Base-by-base conservation (phyloP, 1,284 basidiomycete genomes). In the Fomitopsis pinicola region DNA sequence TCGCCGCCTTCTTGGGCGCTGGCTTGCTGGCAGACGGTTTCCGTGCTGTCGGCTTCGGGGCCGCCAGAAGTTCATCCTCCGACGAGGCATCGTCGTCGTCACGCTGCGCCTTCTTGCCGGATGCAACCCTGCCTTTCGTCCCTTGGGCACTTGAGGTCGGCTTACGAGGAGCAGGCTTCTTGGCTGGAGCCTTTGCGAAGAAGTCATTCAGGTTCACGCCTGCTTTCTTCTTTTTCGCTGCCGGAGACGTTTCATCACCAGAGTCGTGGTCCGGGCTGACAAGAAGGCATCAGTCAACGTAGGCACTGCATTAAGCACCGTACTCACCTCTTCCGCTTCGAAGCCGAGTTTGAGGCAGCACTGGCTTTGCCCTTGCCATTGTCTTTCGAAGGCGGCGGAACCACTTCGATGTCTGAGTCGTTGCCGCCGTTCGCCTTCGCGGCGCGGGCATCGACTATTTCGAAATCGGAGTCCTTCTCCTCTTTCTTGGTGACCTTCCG, bases 291-390 rank as follows among this genome's bases (percentile, higher is more conserved):
- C 57, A 61, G 46, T 57, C 66, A 57, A 40, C 26, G n/a, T 17
- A n/a, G 28, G 8, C 38, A 40, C 14, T 9, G 19, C 9, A 19
- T 40, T 44, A 15, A 14, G n/a, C 9, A 30, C 36, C 17, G 7
- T 28, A 56, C 62, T 52, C 4, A 85, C 87, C 79, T 86, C 72
- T 86, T 88, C 57, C 83, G 82, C 71, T 85, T 87, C 42, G 59
- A 67, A 53, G 63, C 33, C 61, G 73, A 67, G 50, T 63, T 35
- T 61, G 73, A 61, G 48, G 70, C 70, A 15, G 66, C 60, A 64
- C 71, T 71, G 44, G 70, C 73, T 58, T 73, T 80, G 59, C 69
- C 75, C 68, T 80, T 79, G 44, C 71, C 76, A 61, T 79, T 77
- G 36, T 67, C 67, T 58, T 70, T 70, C 53, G 69, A 73, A 2